These are phyloP conservation scores for Solanum neorickii DNA, from an alignment of 257 asterid genomes.

Conservation along the genomic window DNA sequence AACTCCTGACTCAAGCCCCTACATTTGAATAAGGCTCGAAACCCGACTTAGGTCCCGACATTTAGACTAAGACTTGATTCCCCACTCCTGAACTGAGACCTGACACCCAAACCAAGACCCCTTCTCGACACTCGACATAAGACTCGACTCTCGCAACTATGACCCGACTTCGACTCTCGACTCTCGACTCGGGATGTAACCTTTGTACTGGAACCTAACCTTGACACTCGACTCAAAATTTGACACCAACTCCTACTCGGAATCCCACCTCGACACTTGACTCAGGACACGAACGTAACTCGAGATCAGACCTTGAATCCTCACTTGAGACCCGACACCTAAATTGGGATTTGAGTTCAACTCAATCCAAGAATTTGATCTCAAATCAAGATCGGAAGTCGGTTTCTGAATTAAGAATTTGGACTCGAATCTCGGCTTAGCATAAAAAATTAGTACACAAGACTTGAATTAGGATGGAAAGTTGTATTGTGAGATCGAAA, in stretches of 20 bases:
- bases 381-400: background rate
- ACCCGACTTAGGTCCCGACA: background rate
- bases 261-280: background rate
- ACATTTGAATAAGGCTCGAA: background rate
- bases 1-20: background rate
- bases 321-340: background rate
- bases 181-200: too few species aligned
- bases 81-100: background rate
- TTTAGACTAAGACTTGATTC: background rate
- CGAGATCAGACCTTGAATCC: too few species aligned
- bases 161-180: background rate
- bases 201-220: too few species aligned
- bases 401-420: too few species aligned
- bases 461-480: background rate
- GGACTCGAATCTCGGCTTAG: background rate
- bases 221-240: background rate
- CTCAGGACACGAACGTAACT: background rate
- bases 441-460: background rate
- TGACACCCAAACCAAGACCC: background rate
- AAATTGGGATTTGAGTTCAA: background rate
- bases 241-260: background rate
- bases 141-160: background rate
- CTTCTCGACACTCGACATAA: accelerated
- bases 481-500: background rate
- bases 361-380: background rate